These are phyloP conservation scores for Termitomyces sp. DNA, from an alignment of 768 basidiomycete genomes.

Conservation along the genomic window DNA sequence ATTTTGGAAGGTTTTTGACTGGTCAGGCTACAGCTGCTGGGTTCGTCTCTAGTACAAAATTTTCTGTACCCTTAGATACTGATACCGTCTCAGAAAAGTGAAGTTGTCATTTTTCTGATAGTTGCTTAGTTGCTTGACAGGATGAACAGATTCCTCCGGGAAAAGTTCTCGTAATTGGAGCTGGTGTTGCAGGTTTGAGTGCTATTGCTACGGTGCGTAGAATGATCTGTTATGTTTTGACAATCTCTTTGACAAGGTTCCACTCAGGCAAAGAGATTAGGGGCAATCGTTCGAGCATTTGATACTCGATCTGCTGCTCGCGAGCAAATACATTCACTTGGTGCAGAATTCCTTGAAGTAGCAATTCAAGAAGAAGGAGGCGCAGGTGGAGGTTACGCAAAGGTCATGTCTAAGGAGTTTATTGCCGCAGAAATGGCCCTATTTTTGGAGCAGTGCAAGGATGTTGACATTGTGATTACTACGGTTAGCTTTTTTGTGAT, in stretches of 20 bases:
- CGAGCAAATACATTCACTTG: constrained; percentile 87
- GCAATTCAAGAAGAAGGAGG: constrained; percentile 74
- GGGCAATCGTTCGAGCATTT: constrained; percentile 85
- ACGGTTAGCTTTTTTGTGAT: constrained; percentile 40
- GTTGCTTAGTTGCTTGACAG: not conserved
- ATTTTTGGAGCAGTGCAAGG: constrained; percentile 83
- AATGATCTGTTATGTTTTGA: not conserved
- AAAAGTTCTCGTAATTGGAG: constrained; percentile 84
- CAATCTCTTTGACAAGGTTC: not conserved
- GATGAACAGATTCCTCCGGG: constrained; percentile 68
- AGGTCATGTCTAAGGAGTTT: constrained; percentile 88
- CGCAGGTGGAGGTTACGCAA: constrained; percentile 82
- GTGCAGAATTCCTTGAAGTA: constrained; percentile 88
- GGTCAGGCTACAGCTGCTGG: constrained; percentile 91
- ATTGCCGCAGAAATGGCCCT: constrained; percentile 85
- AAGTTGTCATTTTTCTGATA: not conserved
- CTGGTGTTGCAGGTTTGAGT: constrained; percentile 84
- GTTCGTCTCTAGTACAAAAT: constrained; percentile 34
- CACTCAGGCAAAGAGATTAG: constrained; percentile 66
- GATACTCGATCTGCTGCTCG: constrained; percentile 81
- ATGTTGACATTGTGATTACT: constrained; percentile 86
- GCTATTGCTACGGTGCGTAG: constrained; percentile 72
- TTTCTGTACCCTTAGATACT: not conserved
- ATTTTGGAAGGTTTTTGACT: constrained; percentile 85
- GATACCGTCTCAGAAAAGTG: constrained; percentile 24